Percentiles rank a stretch among this genome's conserved stretches.
Conservation (phyloP, 257 asterid species). For the Rubia yunnanensis region DNA sequence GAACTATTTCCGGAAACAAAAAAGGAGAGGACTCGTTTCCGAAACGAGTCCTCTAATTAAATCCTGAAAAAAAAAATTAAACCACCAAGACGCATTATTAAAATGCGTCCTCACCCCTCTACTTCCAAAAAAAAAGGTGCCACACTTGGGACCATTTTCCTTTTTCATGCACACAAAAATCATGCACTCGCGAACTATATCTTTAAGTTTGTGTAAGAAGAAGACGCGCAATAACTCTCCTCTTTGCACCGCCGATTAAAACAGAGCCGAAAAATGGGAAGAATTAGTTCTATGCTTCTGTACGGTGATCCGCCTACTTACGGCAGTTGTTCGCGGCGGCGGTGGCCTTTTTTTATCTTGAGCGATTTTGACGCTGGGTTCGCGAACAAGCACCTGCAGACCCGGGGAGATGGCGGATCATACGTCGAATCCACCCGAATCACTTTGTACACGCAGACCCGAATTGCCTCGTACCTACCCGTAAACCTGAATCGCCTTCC, state of each 20-base stretch:
- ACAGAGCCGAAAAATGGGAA: slow-evolving; percentile 1
- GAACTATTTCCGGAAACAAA: too few species aligned
- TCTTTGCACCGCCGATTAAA: background rate
- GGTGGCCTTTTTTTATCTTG: slow-evolving; percentile 15
- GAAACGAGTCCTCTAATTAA: too few species aligned
- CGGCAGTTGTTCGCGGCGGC: slow-evolving; percentile 10
- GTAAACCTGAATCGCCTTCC: too few species aligned
- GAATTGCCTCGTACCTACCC: too few species aligned
- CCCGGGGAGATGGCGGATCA: slow-evolving; percentile 50
- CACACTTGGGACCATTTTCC: too few species aligned
- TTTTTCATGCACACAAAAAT: too few species aligned
- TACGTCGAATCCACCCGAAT: slow-evolving; percentile 14
- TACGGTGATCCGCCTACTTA: slow-evolving; percentile 11
- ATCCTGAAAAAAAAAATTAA: too few species aligned
- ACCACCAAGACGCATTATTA: too few species aligned
- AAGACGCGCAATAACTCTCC: background rate
- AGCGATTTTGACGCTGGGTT: slow-evolving; percentile 19
- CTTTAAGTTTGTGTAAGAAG: background rate
- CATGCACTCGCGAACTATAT: background rate
- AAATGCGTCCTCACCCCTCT: too few species aligned
- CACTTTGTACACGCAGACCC: slow-evolving; percentile 8
- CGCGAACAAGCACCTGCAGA: slow-evolving; percentile 32
- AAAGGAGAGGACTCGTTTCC: too few species aligned
- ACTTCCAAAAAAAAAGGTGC: too few species aligned
- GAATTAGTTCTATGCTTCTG: background rate